phyloP scores from a whole-genome alignment of 2,329 filamentous ascomycete genomes.

The Aspergillus candidus region DNA sequence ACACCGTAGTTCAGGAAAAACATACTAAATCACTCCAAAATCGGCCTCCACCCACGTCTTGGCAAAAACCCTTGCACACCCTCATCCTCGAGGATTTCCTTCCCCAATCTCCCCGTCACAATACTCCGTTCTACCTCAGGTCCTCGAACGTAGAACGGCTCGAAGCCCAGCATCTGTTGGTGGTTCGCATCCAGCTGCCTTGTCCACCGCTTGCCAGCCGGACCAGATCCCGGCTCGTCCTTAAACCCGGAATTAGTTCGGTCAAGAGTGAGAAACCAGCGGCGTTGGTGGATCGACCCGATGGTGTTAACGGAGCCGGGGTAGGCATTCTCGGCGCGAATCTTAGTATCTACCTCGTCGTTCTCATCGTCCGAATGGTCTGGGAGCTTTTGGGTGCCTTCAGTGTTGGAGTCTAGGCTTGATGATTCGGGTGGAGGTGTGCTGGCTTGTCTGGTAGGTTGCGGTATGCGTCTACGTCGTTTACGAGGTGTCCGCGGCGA shows the following conservation, averaged over 20 bases:
- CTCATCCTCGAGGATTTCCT: slow-evolving; percentile 58
- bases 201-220: slow-evolving; percentile 22
- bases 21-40: slow-evolving; percentile 15
- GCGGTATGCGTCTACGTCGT: slow-evolving; percentile 13
- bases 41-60: slow-evolving; percentile 54
- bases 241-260: slow-evolving; percentile 53
- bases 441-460: slow-evolving; percentile 3
- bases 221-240: slow-evolving; percentile 1
- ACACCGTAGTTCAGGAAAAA: neutral
- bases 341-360: slow-evolving; percentile 44
- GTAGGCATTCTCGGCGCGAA: slow-evolving; percentile 60
- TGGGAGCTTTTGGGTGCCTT: too few species aligned
- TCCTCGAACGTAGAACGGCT: slow-evolving; percentile 57
- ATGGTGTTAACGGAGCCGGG: slow-evolving; percentile 60
- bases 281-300: slow-evolving; percentile 60
- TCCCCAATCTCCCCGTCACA: slow-evolving; percentile 56
- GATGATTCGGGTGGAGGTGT: slow-evolving; percentile 18
- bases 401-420: slow-evolving; percentile 1
- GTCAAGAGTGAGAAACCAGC: slow-evolving; percentile 62
- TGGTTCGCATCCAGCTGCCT: slow-evolving; percentile 16
- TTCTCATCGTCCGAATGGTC: slow-evolving; percentile 10
- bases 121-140: slow-evolving; percentile 59
- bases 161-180: slow-evolving; percentile 36
- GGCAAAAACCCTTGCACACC: slow-evolving; percentile 52
- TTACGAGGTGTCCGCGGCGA: slow-evolving; percentile 16